Percentiles rank a stretch among this genome's conserved stretches.
Conservation (phyloP, 768 basidiomycete species). For the Pleurotus eryngii region DNA sequence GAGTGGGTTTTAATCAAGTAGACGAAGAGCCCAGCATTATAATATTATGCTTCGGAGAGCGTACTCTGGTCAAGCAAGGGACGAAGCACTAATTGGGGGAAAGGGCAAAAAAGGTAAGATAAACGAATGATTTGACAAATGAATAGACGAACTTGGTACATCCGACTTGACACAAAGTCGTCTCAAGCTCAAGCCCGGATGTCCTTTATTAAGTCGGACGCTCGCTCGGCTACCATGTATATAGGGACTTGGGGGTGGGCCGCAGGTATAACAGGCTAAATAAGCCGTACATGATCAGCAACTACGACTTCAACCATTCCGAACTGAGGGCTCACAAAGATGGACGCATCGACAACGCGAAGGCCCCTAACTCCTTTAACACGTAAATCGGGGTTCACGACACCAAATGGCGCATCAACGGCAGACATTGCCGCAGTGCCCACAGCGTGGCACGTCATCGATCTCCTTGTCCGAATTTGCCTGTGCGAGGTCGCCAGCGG, state of each 20-base stretch:
- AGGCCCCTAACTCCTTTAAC: slow-evolving; percentile 31
- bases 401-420: slow-evolving; percentile 22
- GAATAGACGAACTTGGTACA: no score
- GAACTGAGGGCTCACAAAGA: slow-evolving; percentile 23
- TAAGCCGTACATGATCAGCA: no score
- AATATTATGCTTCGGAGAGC: no score
- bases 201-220: neutral
- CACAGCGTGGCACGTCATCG: slow-evolving; percentile 23
- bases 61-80: no score
- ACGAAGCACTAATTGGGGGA: no score
- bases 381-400: slow-evolving; percentile 29
- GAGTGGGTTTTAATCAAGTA: no score
- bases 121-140: no score
- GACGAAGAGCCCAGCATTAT: no score
- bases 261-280: neutral
- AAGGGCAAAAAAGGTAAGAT: no score
- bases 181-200: neutral
- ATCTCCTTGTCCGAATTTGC: slow-evolving; percentile 23
- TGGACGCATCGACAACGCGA: slow-evolving; percentile 35
- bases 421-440: slow-evolving; percentile 30
- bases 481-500: slow-evolving; percentile 16
- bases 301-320: no score
- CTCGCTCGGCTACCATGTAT: neutral
- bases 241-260: neutral
- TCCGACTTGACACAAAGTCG: neutral